Base-by-base conservation (phyloP, 768 basidiomycete genomes). In the Russula sp. region DNA sequence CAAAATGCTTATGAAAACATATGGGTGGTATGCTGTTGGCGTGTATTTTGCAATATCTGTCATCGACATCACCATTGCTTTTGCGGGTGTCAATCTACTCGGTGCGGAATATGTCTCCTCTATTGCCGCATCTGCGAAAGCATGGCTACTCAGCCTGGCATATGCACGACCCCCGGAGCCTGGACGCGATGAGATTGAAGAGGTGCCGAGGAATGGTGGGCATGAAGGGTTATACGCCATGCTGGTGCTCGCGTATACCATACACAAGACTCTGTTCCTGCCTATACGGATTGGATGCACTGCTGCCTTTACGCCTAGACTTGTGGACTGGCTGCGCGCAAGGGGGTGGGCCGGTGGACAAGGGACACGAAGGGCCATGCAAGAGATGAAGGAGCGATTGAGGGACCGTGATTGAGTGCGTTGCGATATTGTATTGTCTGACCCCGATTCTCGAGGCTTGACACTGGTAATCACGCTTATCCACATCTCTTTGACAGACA, bases 11-110 rank as follows among this genome's bases (percentile, higher is more conserved):
- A 87, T 94, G 61, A 94, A 88, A 71, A 83, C 88, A 4, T 97
- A 98, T 71, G 96, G 96, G 35, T 93, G 91, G 90, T 96, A 95
- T 70, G 93, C 97, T 20, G 80, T 98, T 34, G 94, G 90, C 38
- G 86, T 98, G 25, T 99, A 99, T 77, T 48, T 87, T 64, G 70
- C 86, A 52, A 71, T 98, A 58, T 81, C 83, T 43, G 76, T 78
- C 8, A 70, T 94, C 70, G 97, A 99, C 73, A 93, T 98, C 71
- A 76, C 82, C 39, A 78, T 97, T 68, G 85, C 90, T 0, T 97
- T 97, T 71, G 81, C 85, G 51, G 85, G 85, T 55, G 84, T 99
- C 70, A 88, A 91, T 67, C 77, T 93, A 46, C 77, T 97, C 38
- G 97, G 97, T 48, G 93, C 93, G 2, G 94, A 98, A 50, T 85